These are phyloP conservation scores for Coniferiporia weirii DNA, from an alignment of 1,284 basidiomycete genomes.

Conservation along the genomic window DNA sequence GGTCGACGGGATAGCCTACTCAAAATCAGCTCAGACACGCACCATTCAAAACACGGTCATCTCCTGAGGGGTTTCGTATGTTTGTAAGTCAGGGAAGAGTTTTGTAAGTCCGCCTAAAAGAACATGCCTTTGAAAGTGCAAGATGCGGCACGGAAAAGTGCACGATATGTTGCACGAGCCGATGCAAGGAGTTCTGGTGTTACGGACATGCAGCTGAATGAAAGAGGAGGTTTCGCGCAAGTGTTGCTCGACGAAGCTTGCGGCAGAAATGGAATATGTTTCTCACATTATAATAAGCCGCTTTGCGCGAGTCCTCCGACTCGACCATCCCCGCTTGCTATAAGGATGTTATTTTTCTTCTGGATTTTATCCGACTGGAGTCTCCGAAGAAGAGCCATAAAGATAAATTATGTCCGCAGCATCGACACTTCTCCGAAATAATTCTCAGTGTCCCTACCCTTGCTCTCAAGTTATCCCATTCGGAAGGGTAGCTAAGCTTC, in stretches of 20 bases:
- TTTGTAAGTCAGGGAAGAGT: no score
- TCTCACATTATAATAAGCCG: not conserved
- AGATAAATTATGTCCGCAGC: not conserved
- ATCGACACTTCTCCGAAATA: no score
- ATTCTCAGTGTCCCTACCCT: no score
- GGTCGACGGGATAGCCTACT: not conserved
- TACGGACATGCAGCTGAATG: constrained; percentile 10
- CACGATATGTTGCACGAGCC: constrained; percentile 68
- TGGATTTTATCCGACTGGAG: not conserved
- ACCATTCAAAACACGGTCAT: constrained; percentile 52
- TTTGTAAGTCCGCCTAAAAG: no score
- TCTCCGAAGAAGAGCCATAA: not conserved
- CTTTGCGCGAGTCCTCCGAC: no score
- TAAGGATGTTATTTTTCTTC: not conserved
- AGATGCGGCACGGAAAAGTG: constrained; percentile 58
- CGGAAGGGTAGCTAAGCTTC: no score
- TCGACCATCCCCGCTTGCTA: no score
- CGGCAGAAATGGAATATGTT: not conserved
- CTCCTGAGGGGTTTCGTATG: constrained; percentile 36
- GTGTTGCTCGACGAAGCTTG: no score
- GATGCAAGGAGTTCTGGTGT: constrained; percentile 32
- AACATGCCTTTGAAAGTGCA: constrained; percentile 57
- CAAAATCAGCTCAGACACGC: constrained; percentile 10
- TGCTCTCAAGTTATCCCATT: no score
- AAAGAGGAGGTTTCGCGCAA: no score